A percentile compares a stretch with the other conserved stretches of the same genome.
phyloP scores from a whole-genome alignment of 768 basidiomycete species.

The Baorangia bicolor region DNA sequence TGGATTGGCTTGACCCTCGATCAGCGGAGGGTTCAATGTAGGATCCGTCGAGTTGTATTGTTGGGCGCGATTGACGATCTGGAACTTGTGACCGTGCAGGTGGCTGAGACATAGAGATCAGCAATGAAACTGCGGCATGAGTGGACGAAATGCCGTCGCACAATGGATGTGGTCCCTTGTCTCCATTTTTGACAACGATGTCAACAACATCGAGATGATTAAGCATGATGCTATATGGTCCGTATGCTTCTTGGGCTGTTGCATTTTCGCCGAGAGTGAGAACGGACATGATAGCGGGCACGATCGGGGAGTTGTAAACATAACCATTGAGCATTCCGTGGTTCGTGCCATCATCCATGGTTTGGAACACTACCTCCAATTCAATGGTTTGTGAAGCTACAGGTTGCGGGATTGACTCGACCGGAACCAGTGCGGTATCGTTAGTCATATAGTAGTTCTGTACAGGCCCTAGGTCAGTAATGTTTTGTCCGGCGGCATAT shows the following conservation, averaged over 20 bases:
- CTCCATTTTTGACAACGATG: constrained; percentile 70
- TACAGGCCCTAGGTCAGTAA: constrained; percentile 53
- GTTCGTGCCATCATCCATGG: constrained; percentile 84
- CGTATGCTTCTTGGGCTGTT: constrained; percentile 68
- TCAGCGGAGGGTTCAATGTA: constrained; percentile 73
- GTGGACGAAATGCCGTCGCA: constrained; percentile 35
- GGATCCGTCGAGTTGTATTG: constrained; percentile 77
- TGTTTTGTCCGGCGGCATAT: constrained; percentile 55
- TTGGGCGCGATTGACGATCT: constrained; percentile 69
- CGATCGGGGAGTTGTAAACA: constrained; percentile 66
- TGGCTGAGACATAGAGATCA: constrained; percentile 53
- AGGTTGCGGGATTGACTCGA: constrained; percentile 49
- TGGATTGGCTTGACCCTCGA: constrained; percentile 81
- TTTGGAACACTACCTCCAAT: constrained; percentile 77
- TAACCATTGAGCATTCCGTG: constrained; percentile 73
- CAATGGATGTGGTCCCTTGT: constrained; percentile 83
- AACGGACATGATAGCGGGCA: constrained; percentile 75
- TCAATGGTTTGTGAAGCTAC: constrained; percentile 56
- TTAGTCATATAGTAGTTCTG: constrained; percentile 59
- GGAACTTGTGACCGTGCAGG: constrained; percentile 85
- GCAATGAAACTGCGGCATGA: background rate
- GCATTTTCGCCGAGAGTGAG: constrained; percentile 77
- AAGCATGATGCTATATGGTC: constrained; percentile 72
- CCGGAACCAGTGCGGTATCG: constrained; percentile 70
- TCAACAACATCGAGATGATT: constrained; percentile 76